Conservation (phyloP, 805 yeast genomes). For the Candida chilensis region DNA sequence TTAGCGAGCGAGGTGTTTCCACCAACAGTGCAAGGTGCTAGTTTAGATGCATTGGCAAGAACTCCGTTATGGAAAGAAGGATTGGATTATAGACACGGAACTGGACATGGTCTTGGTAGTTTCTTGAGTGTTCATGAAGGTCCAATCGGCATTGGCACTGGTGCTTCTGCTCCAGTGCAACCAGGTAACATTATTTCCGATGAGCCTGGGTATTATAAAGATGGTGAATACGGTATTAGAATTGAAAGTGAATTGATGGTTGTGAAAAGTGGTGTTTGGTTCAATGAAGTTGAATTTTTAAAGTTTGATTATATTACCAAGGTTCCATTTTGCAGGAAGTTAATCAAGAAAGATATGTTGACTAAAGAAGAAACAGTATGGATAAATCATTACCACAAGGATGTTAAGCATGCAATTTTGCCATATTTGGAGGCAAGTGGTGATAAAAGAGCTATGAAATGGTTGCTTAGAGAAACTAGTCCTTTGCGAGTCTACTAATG, state of each 20-base stretch:
- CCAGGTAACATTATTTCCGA: constrained; percentile 76
- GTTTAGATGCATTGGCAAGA: constrained; percentile 76
- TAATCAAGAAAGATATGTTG: constrained; percentile 57
- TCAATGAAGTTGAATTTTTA: constrained; percentile 48
- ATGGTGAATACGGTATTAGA: constrained; percentile 84
- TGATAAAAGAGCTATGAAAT: constrained; percentile 51
- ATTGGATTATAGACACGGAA: constrained; percentile 84
- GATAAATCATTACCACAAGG: constrained; percentile 60
- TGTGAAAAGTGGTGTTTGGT: constrained; percentile 27
- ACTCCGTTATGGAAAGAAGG: constrained; percentile 79
- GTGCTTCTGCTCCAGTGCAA: constrained; percentile 40
- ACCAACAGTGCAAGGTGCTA: constrained; percentile 62
- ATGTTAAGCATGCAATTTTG: constrained; percentile 43
- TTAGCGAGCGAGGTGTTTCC: constrained; percentile 78
- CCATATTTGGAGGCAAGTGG: constrained; percentile 42
- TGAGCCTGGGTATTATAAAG: constrained; percentile 93
- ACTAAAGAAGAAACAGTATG: constrained; percentile 52
- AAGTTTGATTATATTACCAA: constrained; percentile 79
- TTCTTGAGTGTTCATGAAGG: constrained; percentile 91
- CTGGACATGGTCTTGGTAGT: constrained; percentile 97
- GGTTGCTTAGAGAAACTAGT: constrained; percentile 64
- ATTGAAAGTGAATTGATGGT: constrained; percentile 76
- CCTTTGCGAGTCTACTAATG: too few relatives aligned
- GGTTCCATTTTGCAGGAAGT: constrained; percentile 73
- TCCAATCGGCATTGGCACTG: constrained; percentile 72